Evolutionary conservation across 768 basidiomycete genomes (phyloP), one percentile per base, ranked within the genome.

Genomic region (Russula brevipes): DNA sequence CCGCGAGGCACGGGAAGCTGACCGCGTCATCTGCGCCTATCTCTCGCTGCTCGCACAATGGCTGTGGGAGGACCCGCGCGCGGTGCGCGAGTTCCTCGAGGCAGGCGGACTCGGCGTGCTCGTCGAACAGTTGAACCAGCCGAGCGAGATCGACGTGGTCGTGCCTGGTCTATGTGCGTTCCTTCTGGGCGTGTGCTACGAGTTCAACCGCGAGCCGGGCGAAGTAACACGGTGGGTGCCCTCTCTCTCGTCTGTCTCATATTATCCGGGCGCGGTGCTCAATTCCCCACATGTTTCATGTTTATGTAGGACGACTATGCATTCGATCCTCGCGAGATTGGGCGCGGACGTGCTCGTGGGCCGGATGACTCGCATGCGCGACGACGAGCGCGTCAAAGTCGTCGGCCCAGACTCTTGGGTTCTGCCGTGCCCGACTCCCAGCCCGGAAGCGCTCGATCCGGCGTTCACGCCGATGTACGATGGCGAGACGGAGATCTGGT

Each of bases 61-160:
- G 97, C 78, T 97, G 7, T 99, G 95, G 95, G 96, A 98, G 70
- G 95, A 97, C 69, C 86, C 94, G 0, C 82, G 80, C 57, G 87
- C 90, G 0, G 93, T 97, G 56, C 81, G 86, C 64, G 94, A 91
- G 71, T 96, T 98, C 70, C 77, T 99, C 66, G 87, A 91, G 69
- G 88, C 92, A 7, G 93, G 94, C 24, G 94, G 93, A 56, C 76
- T 99, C 54, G 89, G 91, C 58, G 86, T 94, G 70, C 82, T 99
- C 12, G 94, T 97, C 10, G 94, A 97, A 72, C 93, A 93, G 8
- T 88, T 98, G 66, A 94, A 96, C 57, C 95, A 96, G 73, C 84
- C 86, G 0, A 84, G 88, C 16, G 94, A 95, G 59, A 80, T 85
- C 0, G 96, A 98, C 70, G 83, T 85, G 6, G 76, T 97, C 24